A percentile compares a stretch with the other conserved stretches of the same genome.
Conservation (phyloP, 768 basidiomycete species). For the Mycena latifolia region DNA sequence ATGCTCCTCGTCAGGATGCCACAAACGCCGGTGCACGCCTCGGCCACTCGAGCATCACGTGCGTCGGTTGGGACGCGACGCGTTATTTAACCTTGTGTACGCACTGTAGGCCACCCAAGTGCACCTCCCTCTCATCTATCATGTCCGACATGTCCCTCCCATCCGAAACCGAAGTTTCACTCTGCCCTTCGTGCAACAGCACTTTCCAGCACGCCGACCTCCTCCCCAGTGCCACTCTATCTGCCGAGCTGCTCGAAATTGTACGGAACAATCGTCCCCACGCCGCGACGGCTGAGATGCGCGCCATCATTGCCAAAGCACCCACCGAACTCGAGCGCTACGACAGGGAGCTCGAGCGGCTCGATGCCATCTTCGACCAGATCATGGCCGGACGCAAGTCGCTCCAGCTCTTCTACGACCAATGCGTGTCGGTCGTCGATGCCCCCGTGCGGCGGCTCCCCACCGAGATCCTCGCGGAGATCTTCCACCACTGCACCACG, state of each 20-base stretch:
- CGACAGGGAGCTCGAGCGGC: background rate
- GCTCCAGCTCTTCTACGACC: background rate
- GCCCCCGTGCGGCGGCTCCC: slow-evolving; percentile 11
- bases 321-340: slow-evolving; percentile 4
- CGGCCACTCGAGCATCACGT: too few species aligned
- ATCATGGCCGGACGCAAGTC: background rate
- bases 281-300: background rate
- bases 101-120: background rate
- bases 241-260: background rate
- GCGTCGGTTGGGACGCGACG: background rate
- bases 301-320: background rate
- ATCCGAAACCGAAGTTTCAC: background rate
- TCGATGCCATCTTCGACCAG: background rate
- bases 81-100: background rate
- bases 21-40: background rate
- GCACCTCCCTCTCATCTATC: background rate
- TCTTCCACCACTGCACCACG: slow-evolving; percentile 7
- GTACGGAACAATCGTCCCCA: background rate
- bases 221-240: background rate
- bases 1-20: too few species aligned
- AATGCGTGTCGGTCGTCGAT: background rate
- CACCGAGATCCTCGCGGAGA: slow-evolving; percentile 1
- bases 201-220: background rate
- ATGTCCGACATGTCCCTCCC: slow-evolving; percentile 6
- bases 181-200: background rate